Evolutionary conservation across 768 basidiomycete species (phyloP).

Genomic region (Lactifluus hygrophoroides): DNA sequence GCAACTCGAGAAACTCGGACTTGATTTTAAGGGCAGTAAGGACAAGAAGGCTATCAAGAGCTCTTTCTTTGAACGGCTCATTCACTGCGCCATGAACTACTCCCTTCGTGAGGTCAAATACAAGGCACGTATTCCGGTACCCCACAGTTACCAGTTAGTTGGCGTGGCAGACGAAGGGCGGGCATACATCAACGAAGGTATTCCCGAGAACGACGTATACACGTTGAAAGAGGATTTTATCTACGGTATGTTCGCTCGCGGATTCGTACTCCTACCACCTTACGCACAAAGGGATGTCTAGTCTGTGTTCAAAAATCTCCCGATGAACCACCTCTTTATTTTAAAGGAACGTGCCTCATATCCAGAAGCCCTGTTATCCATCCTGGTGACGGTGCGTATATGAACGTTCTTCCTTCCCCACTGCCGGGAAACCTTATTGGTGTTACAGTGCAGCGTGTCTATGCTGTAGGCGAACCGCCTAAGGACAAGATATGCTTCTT

Average conservation of each 20-base stretch:
- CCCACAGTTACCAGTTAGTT: conserved; percentile 58
- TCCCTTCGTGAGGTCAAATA: conserved; percentile 70
- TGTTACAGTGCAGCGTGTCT: conserved; percentile 20
- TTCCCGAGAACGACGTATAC: not conserved
- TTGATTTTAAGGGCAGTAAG: conserved; percentile 37
- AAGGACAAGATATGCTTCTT: conserved; percentile 19
- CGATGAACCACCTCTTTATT: conserved; percentile 5
- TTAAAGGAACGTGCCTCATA: conserved; percentile 16
- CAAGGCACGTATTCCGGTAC: conserved; percentile 63
- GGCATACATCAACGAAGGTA: conserved; percentile 12
- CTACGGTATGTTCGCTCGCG: conserved; percentile 5
- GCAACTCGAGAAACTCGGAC: conserved; percentile 37
- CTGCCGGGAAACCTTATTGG: not conserved
- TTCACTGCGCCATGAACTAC: conserved; percentile 54
- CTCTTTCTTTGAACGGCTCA: conserved; percentile 47
- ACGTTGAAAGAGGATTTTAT: conserved; percentile 7
- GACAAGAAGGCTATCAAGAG: conserved; percentile 36
- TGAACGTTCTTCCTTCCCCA: not conserved
- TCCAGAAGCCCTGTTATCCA: conserved; percentile 29
- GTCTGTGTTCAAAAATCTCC: conserved; percentile 16
- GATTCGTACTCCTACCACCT: too few species aligned
- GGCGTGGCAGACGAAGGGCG: conserved; percentile 76
- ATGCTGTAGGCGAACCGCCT: conserved; percentile 26
- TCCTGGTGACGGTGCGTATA: conserved; percentile 27
- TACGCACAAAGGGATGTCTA: not conserved